Base-by-base conservation (phyloP, 2,329 filamentous ascomycete species). In the Xylaria arbuscula region DNA sequence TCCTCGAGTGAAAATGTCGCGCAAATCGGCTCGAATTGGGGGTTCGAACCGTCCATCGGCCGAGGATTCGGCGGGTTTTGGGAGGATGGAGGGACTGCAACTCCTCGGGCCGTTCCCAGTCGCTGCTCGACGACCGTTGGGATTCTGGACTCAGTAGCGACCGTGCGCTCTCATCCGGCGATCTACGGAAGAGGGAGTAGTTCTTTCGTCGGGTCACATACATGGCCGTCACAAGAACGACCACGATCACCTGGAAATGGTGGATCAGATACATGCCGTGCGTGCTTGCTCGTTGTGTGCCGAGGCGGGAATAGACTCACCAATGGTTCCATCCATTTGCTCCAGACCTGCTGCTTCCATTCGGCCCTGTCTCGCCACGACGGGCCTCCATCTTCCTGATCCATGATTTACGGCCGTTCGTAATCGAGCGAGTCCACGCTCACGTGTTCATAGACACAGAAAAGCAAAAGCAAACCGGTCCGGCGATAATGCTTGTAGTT, bases 1-100 rank as follows among this genome's bases (percentile, higher is more conserved):
- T 81, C 32, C 87, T 83, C 67, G 86, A 89, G 77, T 90, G 88
- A 51, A 87, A 74, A 74, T 89, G 80, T 63, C 85, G 80, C 58
- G 84, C 81, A 77, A 89, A 90, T 13, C 86, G 84, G 24, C 86
- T 86, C 4, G 87, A 86, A 72, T 88, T 88, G 15, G 87, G 87
- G 3, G 83, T 88, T 10, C 79, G 73, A 11, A 80, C 70, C 13
- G 73, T 76, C 76, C 77, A 79, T 47, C 73, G 58, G 17, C 76
- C 77, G 19, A 78, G 70, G 8, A 79, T 66, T 8, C 75, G 75
- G 28, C 77, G 72, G 11, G 72, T 76, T 66, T 78, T 78, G 19
- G 71, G 72, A 19, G 76, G 76, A 38, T 75, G 68, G 40, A 70
- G 66, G 32, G 61, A 62, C 24, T 62, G n/a, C 13, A 68, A 13